Conservation (phyloP, 352 stramenopile species). For the Phytophthora melonis region DNA sequence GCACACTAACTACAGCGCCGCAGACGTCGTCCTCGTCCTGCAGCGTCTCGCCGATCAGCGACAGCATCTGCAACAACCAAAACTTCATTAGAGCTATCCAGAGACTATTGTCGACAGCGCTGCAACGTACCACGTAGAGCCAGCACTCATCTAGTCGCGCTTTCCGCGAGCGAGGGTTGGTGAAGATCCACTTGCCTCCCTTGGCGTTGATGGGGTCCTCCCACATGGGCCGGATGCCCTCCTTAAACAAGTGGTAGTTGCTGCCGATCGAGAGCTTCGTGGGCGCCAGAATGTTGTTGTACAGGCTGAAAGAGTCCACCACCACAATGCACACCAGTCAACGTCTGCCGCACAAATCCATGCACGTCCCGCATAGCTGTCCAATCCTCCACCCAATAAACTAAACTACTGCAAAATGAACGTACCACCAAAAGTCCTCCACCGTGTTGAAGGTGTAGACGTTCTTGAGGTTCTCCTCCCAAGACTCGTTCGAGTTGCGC, state of each 20-base stretch:
- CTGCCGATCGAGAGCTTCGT: conserved; percentile 91
- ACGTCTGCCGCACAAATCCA: not conserved
- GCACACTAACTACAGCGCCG: conserved; percentile 95
- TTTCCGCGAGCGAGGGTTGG: conserved; percentile 94
- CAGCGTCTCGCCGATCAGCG: conserved; percentile 96
- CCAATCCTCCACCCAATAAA: not conserved
- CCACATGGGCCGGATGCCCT: conserved; percentile 97
- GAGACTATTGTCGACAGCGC: not conserved
- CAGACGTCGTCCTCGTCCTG: conserved; percentile 95
- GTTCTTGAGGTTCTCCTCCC: conserved; percentile 93
- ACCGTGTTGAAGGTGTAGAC: conserved; percentile 96
- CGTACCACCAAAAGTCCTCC: conserved; percentile 97
- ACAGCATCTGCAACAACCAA: conserved; percentile 82
- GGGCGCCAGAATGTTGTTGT: conserved; percentile 95
- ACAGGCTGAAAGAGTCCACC: conserved; percentile 57
- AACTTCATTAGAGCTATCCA: conserved; percentile 7
- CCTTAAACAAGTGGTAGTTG: conserved; percentile 99
- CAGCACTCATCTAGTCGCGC: conserved; percentile 95
- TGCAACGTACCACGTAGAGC: conserved; percentile 91
- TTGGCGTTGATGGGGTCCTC: conserved; percentile 95
- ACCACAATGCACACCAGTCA: conserved; percentile 10
- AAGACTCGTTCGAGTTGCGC: conserved; percentile 86
- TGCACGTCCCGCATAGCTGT: not conserved
- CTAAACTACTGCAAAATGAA: conserved; percentile 5
- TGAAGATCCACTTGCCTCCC: conserved; percentile 98